Evolutionary conservation across 2,329 filamentous ascomycete species (phyloP).

Genomic region (Catunica adiposa): DNA sequence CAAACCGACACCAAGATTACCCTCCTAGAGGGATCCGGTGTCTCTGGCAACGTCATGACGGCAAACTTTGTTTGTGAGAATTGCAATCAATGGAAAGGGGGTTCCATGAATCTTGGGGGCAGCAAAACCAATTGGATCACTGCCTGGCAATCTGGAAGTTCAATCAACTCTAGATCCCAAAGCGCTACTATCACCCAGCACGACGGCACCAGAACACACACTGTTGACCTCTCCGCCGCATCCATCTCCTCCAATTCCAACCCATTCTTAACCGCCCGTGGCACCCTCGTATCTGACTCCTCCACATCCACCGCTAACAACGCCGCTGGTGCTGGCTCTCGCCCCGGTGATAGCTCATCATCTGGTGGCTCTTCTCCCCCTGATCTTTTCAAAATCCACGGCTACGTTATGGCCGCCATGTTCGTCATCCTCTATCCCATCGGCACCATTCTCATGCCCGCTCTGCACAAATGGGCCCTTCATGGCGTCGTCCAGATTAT

Average conservation of each 20-base stretch:
- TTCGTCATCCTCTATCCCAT: constrained; percentile 44
- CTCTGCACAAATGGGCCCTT: constrained; percentile 39
- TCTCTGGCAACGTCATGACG: constrained; percentile 33
- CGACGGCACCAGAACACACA: constrained; percentile 28
- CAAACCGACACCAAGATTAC: constrained; percentile 30
- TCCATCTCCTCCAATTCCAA: constrained; percentile 32
- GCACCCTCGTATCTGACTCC: constrained; percentile 14
- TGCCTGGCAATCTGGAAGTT: constrained; percentile 33
- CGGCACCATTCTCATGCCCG: constrained; percentile 42
- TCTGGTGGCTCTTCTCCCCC: constrained; percentile 10
- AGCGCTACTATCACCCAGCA: constrained; percentile 30
- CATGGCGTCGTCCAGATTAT: constrained; percentile 41
- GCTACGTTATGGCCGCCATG: constrained; percentile 43
- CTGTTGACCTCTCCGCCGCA: constrained; percentile 33
- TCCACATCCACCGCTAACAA: constrained; percentile 13
- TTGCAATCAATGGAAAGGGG: constrained; percentile 32
- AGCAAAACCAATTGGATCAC: constrained; percentile 33
- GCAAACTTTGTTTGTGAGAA: constrained; percentile 42
- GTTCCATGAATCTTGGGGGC: constrained; percentile 27
- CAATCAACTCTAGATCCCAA: constrained; percentile 28
- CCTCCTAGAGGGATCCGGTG: constrained; percentile 42
- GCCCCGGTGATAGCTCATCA: constrained; percentile 6
- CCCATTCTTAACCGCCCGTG: constrained; percentile 27
- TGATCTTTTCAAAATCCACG: constrained; percentile 30
- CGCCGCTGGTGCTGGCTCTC: constrained; percentile 14